Conservation (phyloP, 2,329 filamentous ascomycete species). For the Blastomyces silverae region DNA sequence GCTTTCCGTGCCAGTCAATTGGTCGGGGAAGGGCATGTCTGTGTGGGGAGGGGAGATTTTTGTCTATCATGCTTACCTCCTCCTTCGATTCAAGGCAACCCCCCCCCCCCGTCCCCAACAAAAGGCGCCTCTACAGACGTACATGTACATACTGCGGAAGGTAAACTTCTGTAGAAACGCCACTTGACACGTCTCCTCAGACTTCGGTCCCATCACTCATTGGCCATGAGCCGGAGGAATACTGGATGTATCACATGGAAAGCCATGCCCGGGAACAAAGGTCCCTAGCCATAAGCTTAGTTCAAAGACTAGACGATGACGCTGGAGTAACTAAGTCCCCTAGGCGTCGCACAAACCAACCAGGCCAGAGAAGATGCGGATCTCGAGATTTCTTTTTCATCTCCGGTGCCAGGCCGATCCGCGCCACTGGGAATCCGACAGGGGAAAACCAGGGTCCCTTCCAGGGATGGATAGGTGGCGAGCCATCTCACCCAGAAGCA, state of each 20-base stretch:
- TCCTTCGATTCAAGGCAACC: background rate
- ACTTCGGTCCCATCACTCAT: background rate
- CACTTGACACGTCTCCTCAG: background rate
- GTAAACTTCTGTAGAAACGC: background rate
- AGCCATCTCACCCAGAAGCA: background rate
- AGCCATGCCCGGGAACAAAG: background rate
- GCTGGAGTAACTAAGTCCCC: background rate
- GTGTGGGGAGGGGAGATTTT: background rate
- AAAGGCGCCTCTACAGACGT: background rate
- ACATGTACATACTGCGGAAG: background rate
- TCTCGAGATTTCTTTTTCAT: background rate
- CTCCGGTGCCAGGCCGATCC: background rate
- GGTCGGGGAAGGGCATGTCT: background rate
- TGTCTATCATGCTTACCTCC: background rate
- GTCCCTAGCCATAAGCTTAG: background rate
- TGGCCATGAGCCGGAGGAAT: background rate
- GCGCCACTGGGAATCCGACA: background rate
- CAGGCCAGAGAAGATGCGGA: background rate
- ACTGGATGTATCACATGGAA: background rate
- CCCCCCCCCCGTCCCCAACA: background rate
- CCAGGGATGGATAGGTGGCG: background rate
- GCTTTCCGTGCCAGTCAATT: background rate
- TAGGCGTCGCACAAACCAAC: background rate
- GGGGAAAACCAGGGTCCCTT: background rate
- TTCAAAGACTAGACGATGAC: background rate